phyloP scores from a whole-genome alignment of 257 asterid genomes.

The Solanum medicagineum region DNA sequence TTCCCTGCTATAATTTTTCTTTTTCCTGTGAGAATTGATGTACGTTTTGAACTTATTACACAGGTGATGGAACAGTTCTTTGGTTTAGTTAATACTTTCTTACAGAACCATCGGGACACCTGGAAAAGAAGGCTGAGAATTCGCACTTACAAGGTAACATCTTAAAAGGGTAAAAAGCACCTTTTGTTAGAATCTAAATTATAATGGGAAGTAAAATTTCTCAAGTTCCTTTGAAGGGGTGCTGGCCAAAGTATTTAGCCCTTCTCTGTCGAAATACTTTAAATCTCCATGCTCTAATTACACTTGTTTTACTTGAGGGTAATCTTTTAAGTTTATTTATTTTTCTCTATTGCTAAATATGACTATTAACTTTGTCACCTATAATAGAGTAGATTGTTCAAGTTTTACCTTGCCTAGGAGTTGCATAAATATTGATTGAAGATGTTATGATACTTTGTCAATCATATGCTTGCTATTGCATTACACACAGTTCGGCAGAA shows the following conservation, averaged over 20 bases:
- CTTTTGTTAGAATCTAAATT: background rate
- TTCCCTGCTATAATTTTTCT: background rate
- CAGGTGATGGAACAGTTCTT: constrained; percentile 99
- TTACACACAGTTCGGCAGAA: background rate
- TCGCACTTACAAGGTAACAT: constrained; percentile 85
- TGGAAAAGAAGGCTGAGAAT: constrained; percentile 80
- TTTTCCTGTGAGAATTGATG: background rate
- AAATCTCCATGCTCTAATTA: background rate
- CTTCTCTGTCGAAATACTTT: background rate
- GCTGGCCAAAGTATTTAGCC: background rate
- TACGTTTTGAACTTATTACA: constrained; percentile 6
- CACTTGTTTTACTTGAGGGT: background rate
- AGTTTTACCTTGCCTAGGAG: background rate
- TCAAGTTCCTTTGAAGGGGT: background rate
- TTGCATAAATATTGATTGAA: background rate
- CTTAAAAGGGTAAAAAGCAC: constrained; percentile 2
- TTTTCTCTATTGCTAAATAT: background rate
- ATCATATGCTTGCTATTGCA: background rate
- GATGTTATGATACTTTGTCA: background rate
- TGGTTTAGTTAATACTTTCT: constrained; percentile 84
- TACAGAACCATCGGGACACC: constrained; percentile 83
- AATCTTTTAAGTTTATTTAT: background rate
- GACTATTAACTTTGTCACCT: background rate
- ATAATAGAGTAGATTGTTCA: background rate
- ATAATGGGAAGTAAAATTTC: background rate